Evolutionary conservation across 495 filamentous ascomycete species (phyloP).

Genomic region (Ramalina intermedia): DNA sequence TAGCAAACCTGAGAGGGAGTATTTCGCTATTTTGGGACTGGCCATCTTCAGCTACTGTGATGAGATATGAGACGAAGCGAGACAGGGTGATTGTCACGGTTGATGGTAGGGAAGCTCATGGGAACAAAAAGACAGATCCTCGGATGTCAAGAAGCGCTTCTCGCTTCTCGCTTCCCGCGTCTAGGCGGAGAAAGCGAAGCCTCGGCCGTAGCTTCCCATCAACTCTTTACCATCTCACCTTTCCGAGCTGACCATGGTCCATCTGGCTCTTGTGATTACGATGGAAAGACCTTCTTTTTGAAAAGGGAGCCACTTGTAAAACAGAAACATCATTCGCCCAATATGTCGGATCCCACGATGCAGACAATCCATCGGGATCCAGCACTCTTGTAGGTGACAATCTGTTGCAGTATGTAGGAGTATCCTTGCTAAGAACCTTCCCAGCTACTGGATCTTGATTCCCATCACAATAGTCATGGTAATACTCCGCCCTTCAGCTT

Average conservation of each 20-base stretch:
- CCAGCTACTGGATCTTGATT: conserved; percentile 93
- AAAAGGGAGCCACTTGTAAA: no score
- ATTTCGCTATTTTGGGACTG: conserved; percentile 44
- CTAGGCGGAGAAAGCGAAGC: no score
- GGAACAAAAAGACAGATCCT: neutral
- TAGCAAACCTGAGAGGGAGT: conserved; percentile 48
- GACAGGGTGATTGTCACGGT: no score
- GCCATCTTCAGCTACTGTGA: conserved; percentile 20
- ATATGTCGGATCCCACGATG: conserved; percentile 67
- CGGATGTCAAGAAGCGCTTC: neutral
- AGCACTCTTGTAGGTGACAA: conserved; percentile 66
- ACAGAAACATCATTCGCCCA: conserved; percentile 5
- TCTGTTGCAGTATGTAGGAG: neutral
- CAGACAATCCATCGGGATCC: conserved; percentile 99
- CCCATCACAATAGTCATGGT: conserved; percentile 97
- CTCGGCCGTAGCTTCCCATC: no score
- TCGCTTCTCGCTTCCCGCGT: neutral
- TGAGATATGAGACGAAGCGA: neutral
- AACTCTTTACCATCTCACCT: no score
- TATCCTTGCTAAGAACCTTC: neutral
- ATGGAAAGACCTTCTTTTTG: no score
- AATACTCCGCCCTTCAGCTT: conserved; percentile 12
- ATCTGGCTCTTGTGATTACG: no score
- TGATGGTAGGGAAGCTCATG: no score
- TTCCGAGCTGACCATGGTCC: no score